A percentile compares a stretch with the other conserved stretches of the same genome.
These are phyloP conservation scores for Lobosporangium transversale DNA, from an alignment of 192 early-diverging fungal species.

Conservation along the genomic window DNA sequence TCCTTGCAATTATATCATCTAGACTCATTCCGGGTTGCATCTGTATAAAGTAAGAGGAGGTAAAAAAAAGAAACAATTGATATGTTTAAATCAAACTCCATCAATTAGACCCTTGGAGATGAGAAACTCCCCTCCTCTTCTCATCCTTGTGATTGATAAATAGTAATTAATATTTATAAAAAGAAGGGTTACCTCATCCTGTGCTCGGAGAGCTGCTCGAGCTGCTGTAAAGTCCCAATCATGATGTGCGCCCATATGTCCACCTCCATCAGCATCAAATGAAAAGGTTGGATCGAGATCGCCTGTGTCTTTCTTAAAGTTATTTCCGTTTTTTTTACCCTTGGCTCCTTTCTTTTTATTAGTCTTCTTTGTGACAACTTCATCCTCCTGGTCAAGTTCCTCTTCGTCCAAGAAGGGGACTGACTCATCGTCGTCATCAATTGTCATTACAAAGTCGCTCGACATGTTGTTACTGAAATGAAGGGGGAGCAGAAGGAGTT, in stretches of 20 bases:
- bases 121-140: no score
- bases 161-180: no score
- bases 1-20: slow-evolving; percentile 47
- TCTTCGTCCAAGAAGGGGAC: slow-evolving; percentile 63
- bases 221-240: slow-evolving; percentile 87
- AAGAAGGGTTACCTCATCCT: slow-evolving; percentile 61
- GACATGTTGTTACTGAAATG: slow-evolving; percentile 26
- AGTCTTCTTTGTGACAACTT: slow-evolving; percentile 46
- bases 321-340: slow-evolving; percentile 43
- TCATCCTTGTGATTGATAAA: no score
- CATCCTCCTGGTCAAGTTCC: slow-evolving; percentile 50
- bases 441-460: slow-evolving; percentile 78
- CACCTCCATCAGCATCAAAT: slow-evolving; percentile 81
- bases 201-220: slow-evolving; percentile 73
- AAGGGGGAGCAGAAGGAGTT: background rate
- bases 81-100: no score
- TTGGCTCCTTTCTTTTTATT: slow-evolving; percentile 55
- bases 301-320: slow-evolving; percentile 44
- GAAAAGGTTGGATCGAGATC: slow-evolving; percentile 80
- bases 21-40: slow-evolving; percentile 46
- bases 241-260: slow-evolving; percentile 63
- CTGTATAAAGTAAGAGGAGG: background rate
- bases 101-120: no score
- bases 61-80: no score
- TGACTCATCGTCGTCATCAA: slow-evolving; percentile 69